These are phyloP conservation scores for Arxiozyma bovina DNA, from an alignment of 1,139 yeast species.

Conservation along the genomic window DNA sequence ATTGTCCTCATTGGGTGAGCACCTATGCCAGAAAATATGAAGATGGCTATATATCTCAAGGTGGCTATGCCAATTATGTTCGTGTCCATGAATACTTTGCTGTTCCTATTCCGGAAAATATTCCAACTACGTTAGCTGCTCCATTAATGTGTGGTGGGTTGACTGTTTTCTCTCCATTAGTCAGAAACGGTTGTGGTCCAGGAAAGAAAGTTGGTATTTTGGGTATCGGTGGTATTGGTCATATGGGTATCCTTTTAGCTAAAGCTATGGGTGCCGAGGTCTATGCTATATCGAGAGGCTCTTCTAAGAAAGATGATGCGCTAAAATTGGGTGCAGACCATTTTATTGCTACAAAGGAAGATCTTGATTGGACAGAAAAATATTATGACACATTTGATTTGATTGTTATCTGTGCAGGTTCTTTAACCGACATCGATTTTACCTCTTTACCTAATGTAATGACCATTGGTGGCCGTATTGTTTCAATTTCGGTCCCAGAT, in stretches of 20 bases:
- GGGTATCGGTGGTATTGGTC: constrained; percentile 57
- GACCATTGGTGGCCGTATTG: constrained; percentile 41
- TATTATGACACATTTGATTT: constrained; percentile 37
- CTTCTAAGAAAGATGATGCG: constrained; percentile 44
- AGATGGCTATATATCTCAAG: constrained; percentile 41
- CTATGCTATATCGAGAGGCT: constrained; percentile 44
- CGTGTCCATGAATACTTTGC: constrained; percentile 41
- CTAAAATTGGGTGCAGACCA: constrained; percentile 44
- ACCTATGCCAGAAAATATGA: constrained; percentile 38
- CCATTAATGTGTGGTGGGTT: constrained; percentile 49
- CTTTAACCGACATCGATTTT: constrained; percentile 36
- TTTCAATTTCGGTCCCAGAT: constrained; percentile 49
- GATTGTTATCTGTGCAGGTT: constrained; percentile 44
- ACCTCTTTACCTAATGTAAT: constrained; percentile 32
- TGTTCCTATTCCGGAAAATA: constrained; percentile 41
- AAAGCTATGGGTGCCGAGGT: constrained; percentile 53
- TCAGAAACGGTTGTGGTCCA: constrained; percentile 36
- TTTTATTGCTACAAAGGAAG: constrained; percentile 42
- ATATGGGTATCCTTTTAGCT: constrained; percentile 49
- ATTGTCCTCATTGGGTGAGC: constrained; percentile 36
- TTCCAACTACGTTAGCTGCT: constrained; percentile 38
- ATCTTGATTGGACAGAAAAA: constrained; percentile 35
- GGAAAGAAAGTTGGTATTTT: constrained; percentile 44
- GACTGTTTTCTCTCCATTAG: constrained; percentile 45
- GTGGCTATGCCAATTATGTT: constrained; percentile 46